Base-by-base conservation (phyloP, 805 yeast genomes). In the Ogataea glucozyma region DNA sequence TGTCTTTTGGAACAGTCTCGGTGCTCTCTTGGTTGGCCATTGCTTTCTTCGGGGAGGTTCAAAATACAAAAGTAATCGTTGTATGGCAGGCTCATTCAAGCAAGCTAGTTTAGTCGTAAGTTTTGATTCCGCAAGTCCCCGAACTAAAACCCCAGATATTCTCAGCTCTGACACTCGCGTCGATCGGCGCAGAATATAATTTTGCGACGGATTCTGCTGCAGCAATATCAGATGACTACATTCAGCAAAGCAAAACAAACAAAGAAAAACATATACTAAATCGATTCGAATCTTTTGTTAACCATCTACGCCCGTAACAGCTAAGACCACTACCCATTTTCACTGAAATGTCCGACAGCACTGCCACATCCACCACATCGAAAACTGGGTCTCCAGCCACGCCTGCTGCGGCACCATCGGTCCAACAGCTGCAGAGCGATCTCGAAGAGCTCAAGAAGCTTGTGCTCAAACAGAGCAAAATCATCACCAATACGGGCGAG, bases 401-500 rank as follows among this genome's bases (percentile, higher is more conserved):
- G 13, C 8, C 26, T 10, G 21, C 38, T 2, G 19, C 27, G 26
- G 22, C 12, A 6, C 23, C 49, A 1, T 38, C 60, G 2, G 21
- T 62, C 2, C 64, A 62, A 40, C 48, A 58, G 18, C 53, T 71
- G 13, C 65, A 69, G 19, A 57, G 62, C n/a, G 67, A 82, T 57
- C 72, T 89, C 30, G 67, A 68, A 3, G 73, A 72, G 20, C 69
- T 86, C 26, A 67, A 76, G 14, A 67, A 69, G 5, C 51, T 76
- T 12, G 85, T 85, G 9, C 73, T 73, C 50, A 85, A 79, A 56
- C 95, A 89, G 61, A 70, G 80, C 43, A 67, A 72, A 32, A 56
- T 88, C 47, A 70, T 90, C 39, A 77, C 85, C 21, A 76, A 79
- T 49, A 87, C 97, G 0, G 97, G 97, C 2, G 79, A 85, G 54